phyloP scores from a whole-genome alignment of 495 filamentous ascomycete species.

The Penicillium flavigenum region DNA sequence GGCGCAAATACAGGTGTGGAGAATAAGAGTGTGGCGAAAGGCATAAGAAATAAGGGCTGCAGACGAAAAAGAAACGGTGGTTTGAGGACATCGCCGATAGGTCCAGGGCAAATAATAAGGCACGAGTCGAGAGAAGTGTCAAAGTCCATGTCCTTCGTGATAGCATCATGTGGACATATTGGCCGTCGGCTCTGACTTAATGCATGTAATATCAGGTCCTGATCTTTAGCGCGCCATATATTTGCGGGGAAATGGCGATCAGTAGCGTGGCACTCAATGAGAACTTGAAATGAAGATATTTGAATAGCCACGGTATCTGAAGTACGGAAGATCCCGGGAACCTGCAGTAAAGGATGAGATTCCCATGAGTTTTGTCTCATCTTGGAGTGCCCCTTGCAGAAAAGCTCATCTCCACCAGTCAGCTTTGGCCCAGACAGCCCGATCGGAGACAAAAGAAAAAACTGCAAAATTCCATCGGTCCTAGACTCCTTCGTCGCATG shows the following conservation, averaged over 20 bases:
- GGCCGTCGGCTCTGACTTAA: conserved; percentile 12
- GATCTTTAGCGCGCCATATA: conserved; percentile 13
- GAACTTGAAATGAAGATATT: not conserved
- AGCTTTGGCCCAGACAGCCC: conserved; percentile 4
- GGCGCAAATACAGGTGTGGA: conserved; percentile 34
- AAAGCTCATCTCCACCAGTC: conserved; percentile 10
- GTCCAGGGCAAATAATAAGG: conserved; percentile 3
- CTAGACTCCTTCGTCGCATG: conserved; percentile 1
- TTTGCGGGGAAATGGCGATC: conserved; percentile 29
- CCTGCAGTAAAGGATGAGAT: conserved; percentile 18
- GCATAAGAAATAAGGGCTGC: conserved; percentile 1
- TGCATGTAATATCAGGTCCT: conserved; percentile 5
- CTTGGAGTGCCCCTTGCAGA: conserved; percentile 32
- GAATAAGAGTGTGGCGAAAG: conserved; percentile 13
- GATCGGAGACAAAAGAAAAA: conserved; percentile 8
- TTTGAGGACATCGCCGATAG: conserved; percentile 6
- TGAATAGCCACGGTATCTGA: not conserved
- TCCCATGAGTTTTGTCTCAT: conserved; percentile 18
- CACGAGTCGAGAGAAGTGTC: conserved; percentile 11
- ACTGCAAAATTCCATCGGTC: not conserved
- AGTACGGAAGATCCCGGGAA: conserved; percentile 2
- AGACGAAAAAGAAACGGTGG: not conserved
- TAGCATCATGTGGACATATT: conserved; percentile 26
- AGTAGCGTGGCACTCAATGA: conserved; percentile 11
- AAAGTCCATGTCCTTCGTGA: conserved; percentile 17